These are phyloP conservation scores for Blastocladiella emersonii DNA, from an alignment of 371 early-diverging fungal species.

Conservation along the genomic window DNA sequence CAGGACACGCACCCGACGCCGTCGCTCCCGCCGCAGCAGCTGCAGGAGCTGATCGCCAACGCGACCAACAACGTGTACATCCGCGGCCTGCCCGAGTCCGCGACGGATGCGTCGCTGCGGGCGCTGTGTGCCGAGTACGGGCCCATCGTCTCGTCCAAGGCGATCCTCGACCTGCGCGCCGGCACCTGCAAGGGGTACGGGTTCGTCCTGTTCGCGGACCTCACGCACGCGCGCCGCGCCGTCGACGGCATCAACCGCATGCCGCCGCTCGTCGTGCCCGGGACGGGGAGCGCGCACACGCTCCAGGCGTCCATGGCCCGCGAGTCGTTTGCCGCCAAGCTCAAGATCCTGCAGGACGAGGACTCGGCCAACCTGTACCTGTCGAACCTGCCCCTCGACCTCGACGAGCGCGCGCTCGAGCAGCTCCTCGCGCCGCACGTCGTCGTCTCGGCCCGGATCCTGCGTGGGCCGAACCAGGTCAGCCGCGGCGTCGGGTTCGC, in stretches of 20 bases:
- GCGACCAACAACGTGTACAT: neutral
- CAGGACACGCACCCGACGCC: no score
- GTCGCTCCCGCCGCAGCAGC: no score
- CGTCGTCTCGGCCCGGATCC: slow-evolving; percentile 55
- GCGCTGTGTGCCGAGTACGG: neutral
- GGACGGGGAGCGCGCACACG: neutral
- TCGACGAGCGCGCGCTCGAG: slow-evolving; percentile 51
- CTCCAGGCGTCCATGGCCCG: neutral
- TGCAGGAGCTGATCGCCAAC: neutral
- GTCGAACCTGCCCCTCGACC: slow-evolving; percentile 60
- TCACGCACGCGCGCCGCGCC: neutral
- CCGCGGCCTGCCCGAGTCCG: neutral
- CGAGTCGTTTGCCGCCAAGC: slow-evolving; percentile 60
- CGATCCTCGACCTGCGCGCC: neutral
- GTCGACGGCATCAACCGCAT: neutral
- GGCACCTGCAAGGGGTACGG: neutral
- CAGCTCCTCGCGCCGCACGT: slow-evolving; percentile 46
- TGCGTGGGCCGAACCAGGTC: slow-evolving; percentile 42
- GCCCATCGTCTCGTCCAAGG: neutral
- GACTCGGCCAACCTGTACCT: slow-evolving; percentile 69
- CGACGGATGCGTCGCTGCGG: neutral
- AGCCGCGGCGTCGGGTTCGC: slow-evolving; percentile 73
- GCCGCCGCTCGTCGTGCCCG: neutral
- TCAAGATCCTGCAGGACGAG: slow-evolving; percentile 59
- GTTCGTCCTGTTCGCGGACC: neutral